phyloP scores from a whole-genome alignment of 176 grass and related monocot genomes.

The Musa acuminata region DNA sequence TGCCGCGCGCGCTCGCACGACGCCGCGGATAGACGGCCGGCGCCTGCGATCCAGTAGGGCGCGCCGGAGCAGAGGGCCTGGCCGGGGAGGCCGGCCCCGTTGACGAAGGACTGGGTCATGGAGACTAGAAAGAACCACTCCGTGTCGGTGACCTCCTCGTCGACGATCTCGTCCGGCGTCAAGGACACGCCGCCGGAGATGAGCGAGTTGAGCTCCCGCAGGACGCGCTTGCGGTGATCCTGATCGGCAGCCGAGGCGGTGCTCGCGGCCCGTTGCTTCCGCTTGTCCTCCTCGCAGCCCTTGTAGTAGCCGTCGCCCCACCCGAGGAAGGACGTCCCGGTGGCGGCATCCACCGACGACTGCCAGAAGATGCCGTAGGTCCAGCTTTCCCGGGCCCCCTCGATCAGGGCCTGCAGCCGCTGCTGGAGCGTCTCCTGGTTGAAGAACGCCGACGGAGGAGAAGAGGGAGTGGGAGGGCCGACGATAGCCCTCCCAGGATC shows the following conservation, averaged over 20 bases:
- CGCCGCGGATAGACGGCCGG: slow-evolving; percentile 26
- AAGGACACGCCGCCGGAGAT: slow-evolving; percentile 35
- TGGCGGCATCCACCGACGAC: slow-evolving; percentile 34
- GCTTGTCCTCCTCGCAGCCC: slow-evolving; percentile 67
- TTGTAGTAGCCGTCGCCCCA: slow-evolving; percentile 41
- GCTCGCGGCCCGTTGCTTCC: slow-evolving; percentile 23
- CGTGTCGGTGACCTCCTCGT: slow-evolving; percentile 92
- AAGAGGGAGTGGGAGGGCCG: not conserved
- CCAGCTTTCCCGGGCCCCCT: slow-evolving; percentile 60
- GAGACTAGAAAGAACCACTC: slow-evolving; percentile 99
- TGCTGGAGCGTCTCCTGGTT: slow-evolving; percentile 84
- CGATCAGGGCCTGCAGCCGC: slow-evolving; percentile 73
- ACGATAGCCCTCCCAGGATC: too few relatives aligned
- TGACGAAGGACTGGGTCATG: slow-evolving; percentile 83
- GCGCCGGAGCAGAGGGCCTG: slow-evolving; percentile 43
- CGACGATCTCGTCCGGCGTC: slow-evolving; percentile 52
- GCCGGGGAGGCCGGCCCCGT: slow-evolving; percentile 38
- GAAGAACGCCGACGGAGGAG: slow-evolving; percentile 22
- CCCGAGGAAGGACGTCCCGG: slow-evolving; percentile 57
- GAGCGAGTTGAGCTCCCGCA: slow-evolving; percentile 84
- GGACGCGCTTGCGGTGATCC: slow-evolving; percentile 75
- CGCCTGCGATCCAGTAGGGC: slow-evolving; percentile 49
- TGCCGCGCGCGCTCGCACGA: slow-evolving; percentile 64
- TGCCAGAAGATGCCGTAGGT: slow-evolving; percentile 98
- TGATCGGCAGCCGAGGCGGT: slow-evolving; percentile 40